Evolutionary conservation across 2,329 filamentous ascomycete genomes (phyloP), one percentile per base, ranked within the genome.

Genomic region (Teratosphaeria gauchensis): DNA sequence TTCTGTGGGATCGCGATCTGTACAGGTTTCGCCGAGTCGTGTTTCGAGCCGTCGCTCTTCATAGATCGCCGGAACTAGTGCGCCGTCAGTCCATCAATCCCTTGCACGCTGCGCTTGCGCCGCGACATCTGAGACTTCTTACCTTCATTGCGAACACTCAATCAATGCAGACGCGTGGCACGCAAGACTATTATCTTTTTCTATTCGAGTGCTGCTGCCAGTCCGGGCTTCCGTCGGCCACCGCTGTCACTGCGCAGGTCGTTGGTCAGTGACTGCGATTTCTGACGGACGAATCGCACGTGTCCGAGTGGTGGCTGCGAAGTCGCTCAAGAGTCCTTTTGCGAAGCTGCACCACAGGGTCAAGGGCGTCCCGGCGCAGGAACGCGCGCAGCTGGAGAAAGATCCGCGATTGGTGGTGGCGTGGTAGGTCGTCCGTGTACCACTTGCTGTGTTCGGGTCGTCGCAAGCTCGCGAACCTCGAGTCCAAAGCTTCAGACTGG

Each of bases 1-100:
- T 96, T 96, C 63, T 88, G 87, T 16, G 87, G 85, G 66, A 95
- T 88, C 59, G 88, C 87, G 66, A 89, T 82, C 71, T 89, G 87
- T 64, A 84, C 81, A 64, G 84, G 84, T 72, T 86, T 84, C 62
- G 77, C 73, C 35, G 69, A 69, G 64, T 84, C 83, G 66, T 83
- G 85, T 80, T 91, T 95, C 58, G n/a, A 56, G 53, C 57, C 57
- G 66, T 95, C 90, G 74, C 89, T 87, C 78, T 95, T 95, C 76
- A 95, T 88, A 62, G 90, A 95, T 77, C 90, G 84, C 73, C 91
- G 84, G 75, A 96, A 79, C 77, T 79, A 54, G 38, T 52, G 19
- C 24, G 31, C 21, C 16, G 61, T 62, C 51, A 62, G 61, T 48
- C 38, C 21, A 19, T 64, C 62, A 59, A 64, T 65, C 54, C 51